phyloP scores from a whole-genome alignment of 352 stramenopile genomes.

The Phytophthora litchii region DNA sequence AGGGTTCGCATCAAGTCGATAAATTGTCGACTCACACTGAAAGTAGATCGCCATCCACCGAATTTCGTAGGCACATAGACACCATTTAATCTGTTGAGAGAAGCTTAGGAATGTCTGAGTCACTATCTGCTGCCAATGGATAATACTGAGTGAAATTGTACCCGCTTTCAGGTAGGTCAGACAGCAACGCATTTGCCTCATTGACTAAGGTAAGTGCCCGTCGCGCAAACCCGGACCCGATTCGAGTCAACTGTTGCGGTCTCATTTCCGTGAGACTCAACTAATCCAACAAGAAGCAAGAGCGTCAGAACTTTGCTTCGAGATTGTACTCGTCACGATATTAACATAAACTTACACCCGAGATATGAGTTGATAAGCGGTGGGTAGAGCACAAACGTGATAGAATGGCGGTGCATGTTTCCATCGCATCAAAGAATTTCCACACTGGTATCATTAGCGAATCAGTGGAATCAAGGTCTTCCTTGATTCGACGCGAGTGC shows the following conservation, averaged over 20 bases:
- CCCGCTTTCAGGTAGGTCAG: conserved; percentile 21
- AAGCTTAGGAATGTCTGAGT: conserved; percentile 29
- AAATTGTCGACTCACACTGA: conserved; percentile 49
- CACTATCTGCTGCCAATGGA: not conserved
- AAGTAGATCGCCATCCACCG: conserved; percentile 59
- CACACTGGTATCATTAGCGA: conserved; percentile 8
- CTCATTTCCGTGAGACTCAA: conserved; percentile 47
- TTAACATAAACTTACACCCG: conserved; percentile 23
- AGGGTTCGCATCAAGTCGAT: conserved; percentile 54
- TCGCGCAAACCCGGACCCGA: conserved; percentile 43
- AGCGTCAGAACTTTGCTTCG: not conserved
- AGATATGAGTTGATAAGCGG: conserved; percentile 36
- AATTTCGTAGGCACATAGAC: conserved; percentile 40
- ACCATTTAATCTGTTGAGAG: conserved; percentile 45
- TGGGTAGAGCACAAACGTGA: conserved; percentile 34
- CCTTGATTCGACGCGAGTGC: conserved; percentile 7
- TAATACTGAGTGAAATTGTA: conserved; percentile 1
- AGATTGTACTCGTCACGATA: not conserved
- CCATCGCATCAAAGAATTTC: conserved; percentile 30
- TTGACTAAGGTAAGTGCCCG: conserved; percentile 38
- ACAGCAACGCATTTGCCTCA: conserved; percentile 10
- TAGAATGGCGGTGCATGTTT: conserved; percentile 5
- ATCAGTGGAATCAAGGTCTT: not conserved
- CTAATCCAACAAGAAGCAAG: conserved; percentile 26
- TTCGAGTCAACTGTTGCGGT: conserved; percentile 40